Evolutionary conservation across 2,329 filamentous ascomycete species (phyloP), one percentile per base, ranked within the genome.

Genomic region (Monilinia vaccinii-corymbosi): DNA sequence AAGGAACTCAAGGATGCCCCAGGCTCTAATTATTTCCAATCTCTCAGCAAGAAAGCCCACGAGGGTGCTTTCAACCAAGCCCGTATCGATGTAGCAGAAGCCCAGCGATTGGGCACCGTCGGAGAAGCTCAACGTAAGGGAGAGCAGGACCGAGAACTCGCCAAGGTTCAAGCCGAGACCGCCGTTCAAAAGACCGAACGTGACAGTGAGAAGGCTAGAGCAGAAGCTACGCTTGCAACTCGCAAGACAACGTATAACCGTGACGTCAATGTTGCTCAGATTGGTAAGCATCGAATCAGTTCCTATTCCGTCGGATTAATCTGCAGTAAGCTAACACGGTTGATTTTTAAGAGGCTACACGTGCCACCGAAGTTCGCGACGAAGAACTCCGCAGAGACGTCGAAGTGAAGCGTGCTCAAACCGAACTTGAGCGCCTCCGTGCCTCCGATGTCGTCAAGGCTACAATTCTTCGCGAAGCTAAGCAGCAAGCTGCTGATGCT

Each of bases 1-100:
- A 94, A 94, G 74, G 91, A 95, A 71, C 81, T 96, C 31, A 87
- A 90, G 71, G 91, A 96, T 69, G 89, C 89, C 0, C 87, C 85
- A 3, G 83, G 87, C 63, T 89, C 84, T n/a, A 85, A 85, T 66
- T 96, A 95, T 75, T 95, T 95, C 69, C 84, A 87, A 53, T 90
- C 87, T 23, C 83, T 94, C 1, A 88, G 87, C 8, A 83, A 87
- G 65, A 95, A 95, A 72, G 89, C 89, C 0, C 89, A 94, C 70
- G 89, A 94, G 72, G 89, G 89, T 23, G 90, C 90, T 14, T 86
- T 86, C 64, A 93, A 92, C 75, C 89, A 93, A 72, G 88, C 89
- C 38, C 74, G 80, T 52, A 77, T 87, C 65, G 85, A 88, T 69
- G 86, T 86, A 3, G 82, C 83, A 49, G 82, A 84, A 60, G 83